These are phyloP conservation scores for Thielaviopsis populi DNA, from an alignment of 2,329 filamentous ascomycete genomes.

Conservation along the genomic window DNA sequence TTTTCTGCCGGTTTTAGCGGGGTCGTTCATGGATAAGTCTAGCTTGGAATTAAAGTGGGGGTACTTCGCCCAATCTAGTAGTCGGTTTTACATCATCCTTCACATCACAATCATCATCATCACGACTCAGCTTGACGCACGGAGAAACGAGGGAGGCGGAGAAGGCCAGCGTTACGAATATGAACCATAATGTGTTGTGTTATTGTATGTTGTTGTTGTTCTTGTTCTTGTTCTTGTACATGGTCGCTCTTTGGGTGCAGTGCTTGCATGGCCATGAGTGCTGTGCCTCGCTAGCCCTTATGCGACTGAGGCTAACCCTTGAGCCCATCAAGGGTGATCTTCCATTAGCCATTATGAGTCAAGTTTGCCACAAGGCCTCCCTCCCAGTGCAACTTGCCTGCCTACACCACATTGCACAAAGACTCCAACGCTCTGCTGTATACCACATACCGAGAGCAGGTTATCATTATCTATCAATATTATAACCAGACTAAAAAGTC, in stretches of 20 bases:
- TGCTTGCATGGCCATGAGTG: neutral
- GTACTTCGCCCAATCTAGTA: neutral
- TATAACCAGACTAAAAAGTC: neutral
- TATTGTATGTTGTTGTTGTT: neutral
- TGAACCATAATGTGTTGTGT: neutral
- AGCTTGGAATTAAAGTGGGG: neutral
- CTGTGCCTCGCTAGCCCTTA: neutral
- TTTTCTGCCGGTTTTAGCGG: conserved; percentile 11
- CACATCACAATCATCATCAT: neutral
- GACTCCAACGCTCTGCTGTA: too few species aligned
- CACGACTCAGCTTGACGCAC: neutral
- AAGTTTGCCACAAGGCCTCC: neutral
- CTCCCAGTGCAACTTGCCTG: neutral
- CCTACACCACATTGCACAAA: too few species aligned
- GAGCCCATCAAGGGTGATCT: conserved; percentile 1
- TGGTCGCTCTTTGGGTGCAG: neutral
- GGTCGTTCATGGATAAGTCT: neutral
- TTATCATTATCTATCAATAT: too few species aligned
- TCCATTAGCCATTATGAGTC: conserved; percentile 6
- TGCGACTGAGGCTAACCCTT: neutral
- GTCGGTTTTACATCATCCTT: neutral
- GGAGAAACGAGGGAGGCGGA: neutral
- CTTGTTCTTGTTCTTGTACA: neutral
- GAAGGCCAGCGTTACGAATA: neutral
- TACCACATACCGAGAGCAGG: too few species aligned